These are phyloP conservation scores for Litchi chinensis DNA, from an alignment of 345 rosid species.

Conservation along the genomic window DNA sequence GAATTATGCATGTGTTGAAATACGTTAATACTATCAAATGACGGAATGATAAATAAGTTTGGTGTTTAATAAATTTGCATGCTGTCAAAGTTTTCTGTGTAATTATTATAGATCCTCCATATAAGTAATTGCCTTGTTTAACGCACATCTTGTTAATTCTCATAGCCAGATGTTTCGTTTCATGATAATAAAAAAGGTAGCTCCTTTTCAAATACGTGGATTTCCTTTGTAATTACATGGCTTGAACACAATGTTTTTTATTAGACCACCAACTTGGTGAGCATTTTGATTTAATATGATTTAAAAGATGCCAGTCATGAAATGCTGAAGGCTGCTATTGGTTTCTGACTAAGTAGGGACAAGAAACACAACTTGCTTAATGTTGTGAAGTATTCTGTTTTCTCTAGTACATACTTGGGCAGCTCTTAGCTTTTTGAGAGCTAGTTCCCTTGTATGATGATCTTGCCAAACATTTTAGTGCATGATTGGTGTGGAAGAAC, in stretches of 20 bases:
- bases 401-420: background rate
- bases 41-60: background rate
- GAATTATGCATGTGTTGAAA: background rate
- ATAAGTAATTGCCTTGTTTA: background rate
- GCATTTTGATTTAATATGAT: background rate
- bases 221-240: background rate
- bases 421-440: background rate
- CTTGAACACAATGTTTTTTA: background rate
- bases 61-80: background rate
- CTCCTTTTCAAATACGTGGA: too few species aligned
- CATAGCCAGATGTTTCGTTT: background rate
- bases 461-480: background rate
- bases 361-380: background rate
- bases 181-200: background rate
- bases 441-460: background rate
- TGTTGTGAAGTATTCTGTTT: background rate
- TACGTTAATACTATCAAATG: background rate
- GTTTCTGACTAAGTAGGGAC: background rate
- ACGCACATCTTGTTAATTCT: background rate
- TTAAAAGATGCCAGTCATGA: background rate
- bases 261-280: background rate
- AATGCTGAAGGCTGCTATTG: background rate
- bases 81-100: background rate
- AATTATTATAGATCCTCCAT: background rate
- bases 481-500: background rate